Percentiles rank a stretch among this genome's conserved stretches.
Evolutionary conservation across 1,284 basidiomycete species (phyloP).

Genomic region (Polyporus tsugae): DNA sequence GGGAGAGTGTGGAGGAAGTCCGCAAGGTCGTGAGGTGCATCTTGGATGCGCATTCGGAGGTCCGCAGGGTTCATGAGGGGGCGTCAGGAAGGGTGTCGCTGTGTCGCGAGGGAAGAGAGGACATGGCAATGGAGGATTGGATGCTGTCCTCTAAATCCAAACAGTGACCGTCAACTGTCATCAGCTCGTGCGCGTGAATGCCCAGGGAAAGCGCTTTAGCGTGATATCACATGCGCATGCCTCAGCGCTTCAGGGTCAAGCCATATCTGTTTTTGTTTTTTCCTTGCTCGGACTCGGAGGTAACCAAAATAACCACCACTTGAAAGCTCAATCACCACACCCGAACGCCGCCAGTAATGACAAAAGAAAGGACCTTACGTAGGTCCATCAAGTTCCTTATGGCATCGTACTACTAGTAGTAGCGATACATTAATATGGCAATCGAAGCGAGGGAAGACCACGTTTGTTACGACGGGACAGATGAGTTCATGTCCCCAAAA

Average conservation of each 20-base stretch:
- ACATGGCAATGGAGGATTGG: slow-evolving; percentile 14
- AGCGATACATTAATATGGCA: neutral
- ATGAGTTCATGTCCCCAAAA: neutral
- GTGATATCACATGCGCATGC: slow-evolving; percentile 19
- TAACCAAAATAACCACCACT: too few species aligned
- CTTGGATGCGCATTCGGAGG: slow-evolving; percentile 18
- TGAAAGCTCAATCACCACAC: too few species aligned
- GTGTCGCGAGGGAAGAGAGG: slow-evolving; percentile 2
- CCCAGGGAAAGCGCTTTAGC: neutral
- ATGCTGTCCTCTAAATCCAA: neutral
- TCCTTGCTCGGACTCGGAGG: too few species aligned
- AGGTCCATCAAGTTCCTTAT: too few species aligned
- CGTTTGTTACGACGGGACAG: neutral
- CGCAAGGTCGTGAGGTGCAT: slow-evolving; percentile 30
- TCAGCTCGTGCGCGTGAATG: too few species aligned
- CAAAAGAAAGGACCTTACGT: too few species aligned
- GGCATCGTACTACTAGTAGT: neutral
- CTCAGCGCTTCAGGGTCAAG: too few species aligned
- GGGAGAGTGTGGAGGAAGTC: slow-evolving; percentile 42
- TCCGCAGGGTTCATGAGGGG: slow-evolving; percentile 18
- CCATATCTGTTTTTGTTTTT: too few species aligned
- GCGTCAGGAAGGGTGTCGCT: neutral
- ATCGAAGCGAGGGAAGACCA: neutral
- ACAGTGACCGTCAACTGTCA: too few species aligned
- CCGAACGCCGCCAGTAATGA: too few species aligned